Conservation (phyloP, 805 yeast species). For the Yamadazyma akitaensis region DNA sequence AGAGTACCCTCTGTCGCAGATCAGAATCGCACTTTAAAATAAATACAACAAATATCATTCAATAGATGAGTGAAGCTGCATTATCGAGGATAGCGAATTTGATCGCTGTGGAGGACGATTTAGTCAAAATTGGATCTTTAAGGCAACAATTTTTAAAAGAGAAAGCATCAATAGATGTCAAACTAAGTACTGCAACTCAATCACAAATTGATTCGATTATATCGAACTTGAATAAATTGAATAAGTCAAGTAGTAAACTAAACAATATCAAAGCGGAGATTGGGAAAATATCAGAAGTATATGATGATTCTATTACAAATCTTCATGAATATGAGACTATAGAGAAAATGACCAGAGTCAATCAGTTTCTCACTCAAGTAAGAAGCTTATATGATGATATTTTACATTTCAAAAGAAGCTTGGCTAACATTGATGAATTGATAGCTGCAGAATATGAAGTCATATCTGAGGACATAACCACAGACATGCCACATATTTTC, state of each 20-base stretch:
- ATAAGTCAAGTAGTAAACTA: constrained; percentile 37
- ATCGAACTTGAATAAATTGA: constrained; percentile 49
- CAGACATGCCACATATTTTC: constrained; percentile 54
- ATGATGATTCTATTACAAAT: constrained; percentile 54
- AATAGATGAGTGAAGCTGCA: constrained; percentile 39
- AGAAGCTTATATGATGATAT: constrained; percentile 63
- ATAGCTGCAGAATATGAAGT: constrained; percentile 45
- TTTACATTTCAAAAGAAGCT: constrained; percentile 48
- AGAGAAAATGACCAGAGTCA: constrained; percentile 60
- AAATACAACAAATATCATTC: constrained; percentile 1
- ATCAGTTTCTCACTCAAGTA: constrained; percentile 71
- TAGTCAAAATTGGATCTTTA: constrained; percentile 50
- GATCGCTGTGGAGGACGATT: constrained; percentile 48
- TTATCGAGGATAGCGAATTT: constrained; percentile 37
- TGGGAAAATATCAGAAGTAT: constrained; percentile 45
- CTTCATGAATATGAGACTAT: constrained; percentile 69
- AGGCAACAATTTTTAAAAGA: constrained; percentile 62
- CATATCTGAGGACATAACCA: constrained; percentile 29
- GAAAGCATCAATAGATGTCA: constrained; percentile 70
- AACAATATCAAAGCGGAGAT: constrained; percentile 38
- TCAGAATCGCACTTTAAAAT: constrained; percentile 7
- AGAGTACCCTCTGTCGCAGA: too few relatives aligned
- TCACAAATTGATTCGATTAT: constrained; percentile 57
- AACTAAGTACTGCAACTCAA: constrained; percentile 67
- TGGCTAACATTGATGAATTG: constrained; percentile 49